Evolutionary conservation across 768 basidiomycete species (phyloP).

Genomic region (Mrakia frigida): DNA sequence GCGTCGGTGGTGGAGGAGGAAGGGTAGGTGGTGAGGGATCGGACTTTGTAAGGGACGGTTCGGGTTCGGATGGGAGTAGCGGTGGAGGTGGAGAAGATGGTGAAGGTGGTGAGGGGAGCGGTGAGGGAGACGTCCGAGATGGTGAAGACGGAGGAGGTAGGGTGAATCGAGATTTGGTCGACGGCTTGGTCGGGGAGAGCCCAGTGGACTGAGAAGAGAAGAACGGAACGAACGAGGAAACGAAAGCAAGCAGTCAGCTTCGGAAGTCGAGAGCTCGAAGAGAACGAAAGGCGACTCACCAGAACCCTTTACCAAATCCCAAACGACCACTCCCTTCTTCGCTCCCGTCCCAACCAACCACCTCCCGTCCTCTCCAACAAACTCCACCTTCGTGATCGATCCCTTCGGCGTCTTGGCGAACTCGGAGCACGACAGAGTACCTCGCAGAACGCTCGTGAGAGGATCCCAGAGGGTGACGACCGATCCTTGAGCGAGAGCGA

Average conservation of each 20-base stretch:
- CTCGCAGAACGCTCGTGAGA: conserved; percentile 55
- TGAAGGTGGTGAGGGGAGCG: conserved; percentile 57
- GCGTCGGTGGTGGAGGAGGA: not conserved
- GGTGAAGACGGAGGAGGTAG: conserved; percentile 43
- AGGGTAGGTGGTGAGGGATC: conserved; percentile 14
- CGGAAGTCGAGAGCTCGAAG: conserved; percentile 23
- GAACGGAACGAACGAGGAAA: conserved; percentile 22
- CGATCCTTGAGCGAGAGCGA: conserved; percentile 65
- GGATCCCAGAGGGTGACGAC: conserved; percentile 73
- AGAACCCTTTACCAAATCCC: conserved; percentile 46
- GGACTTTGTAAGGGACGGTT: conserved; percentile 42
- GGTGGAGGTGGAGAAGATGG: conserved; percentile 47
- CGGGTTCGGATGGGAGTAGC: conserved; percentile 48
- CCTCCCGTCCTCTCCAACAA: conserved; percentile 67
- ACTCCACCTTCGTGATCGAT: conserved; percentile 49
- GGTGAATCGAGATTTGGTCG: conserved; percentile 53
- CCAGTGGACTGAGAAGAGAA: conserved; percentile 18
- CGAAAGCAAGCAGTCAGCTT: conserved; percentile 19
- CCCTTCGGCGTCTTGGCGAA: conserved; percentile 46
- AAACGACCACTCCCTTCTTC: conserved; percentile 39
- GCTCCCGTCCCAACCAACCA: conserved; percentile 55
- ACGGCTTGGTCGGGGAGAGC: conserved; percentile 21
- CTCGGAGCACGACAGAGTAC: conserved; percentile 58
- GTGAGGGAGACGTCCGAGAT: conserved; percentile 51
- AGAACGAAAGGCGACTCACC: conserved; percentile 36